A percentile compares a stretch with the other conserved stretches of the same genome.
These are phyloP conservation scores for Cardamine chenopodiifolia DNA, from an alignment of 345 rosid species.

Conservation along the genomic window DNA sequence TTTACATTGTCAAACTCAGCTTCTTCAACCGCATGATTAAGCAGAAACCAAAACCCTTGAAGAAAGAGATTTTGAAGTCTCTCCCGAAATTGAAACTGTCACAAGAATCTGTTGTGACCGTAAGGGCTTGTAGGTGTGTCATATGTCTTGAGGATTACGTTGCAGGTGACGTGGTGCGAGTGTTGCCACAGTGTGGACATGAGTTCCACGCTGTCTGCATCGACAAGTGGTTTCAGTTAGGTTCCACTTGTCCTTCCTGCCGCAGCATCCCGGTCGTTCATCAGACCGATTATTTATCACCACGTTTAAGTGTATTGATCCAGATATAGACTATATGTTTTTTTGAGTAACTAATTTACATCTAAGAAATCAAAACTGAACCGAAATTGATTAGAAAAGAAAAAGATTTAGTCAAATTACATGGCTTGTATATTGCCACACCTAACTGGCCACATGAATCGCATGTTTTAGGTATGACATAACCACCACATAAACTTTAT, in stretches of 20 bases:
- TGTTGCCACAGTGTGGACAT: conserved; percentile 58
- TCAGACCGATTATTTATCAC: background rate
- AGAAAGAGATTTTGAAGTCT: conserved; percentile 7
- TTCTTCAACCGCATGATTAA: background rate
- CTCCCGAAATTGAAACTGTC: background rate
- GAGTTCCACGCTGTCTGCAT: conserved; percentile 57
- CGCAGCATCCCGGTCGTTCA: conserved; percentile 15
- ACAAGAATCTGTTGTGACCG: background rate
- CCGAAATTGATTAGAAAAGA: too few species aligned
- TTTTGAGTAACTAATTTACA: background rate
- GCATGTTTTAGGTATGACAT: background rate
- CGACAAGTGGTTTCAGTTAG: conserved; percentile 54
- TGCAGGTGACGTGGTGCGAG: conserved; percentile 50
- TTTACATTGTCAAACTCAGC: background rate
- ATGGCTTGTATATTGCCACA: too few species aligned
- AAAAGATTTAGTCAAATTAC: too few species aligned
- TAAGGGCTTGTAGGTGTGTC: conserved; percentile 14
- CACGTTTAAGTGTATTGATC: background rate
- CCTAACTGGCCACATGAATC: background rate
- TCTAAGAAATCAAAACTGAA: too few species aligned
- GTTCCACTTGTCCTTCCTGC: conserved; percentile 54
- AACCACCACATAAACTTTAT: conserved; percentile 11
- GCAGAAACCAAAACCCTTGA: conserved; percentile 15
- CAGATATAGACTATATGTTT: background rate
- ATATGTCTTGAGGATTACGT: conserved; percentile 57